Conservation (phyloP, 371 early-diverging fungal genomes). For the Gilbertella persicaria region DNA sequence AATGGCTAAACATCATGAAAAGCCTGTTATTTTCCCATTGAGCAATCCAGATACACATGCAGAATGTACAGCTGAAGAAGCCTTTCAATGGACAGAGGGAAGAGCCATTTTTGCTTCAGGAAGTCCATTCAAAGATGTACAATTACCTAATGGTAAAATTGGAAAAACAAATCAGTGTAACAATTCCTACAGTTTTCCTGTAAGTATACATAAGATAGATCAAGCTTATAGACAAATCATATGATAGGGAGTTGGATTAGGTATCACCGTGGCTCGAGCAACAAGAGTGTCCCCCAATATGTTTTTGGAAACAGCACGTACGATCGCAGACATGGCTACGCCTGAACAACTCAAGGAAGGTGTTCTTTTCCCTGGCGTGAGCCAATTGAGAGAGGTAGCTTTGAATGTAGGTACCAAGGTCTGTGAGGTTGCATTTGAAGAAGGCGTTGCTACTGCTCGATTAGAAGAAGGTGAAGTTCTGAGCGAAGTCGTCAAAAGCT, state of each 20-base stretch:
- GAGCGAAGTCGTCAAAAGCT: slow-evolving; percentile 46
- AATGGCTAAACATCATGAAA: slow-evolving; percentile 62
- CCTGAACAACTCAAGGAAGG: slow-evolving; percentile 60
- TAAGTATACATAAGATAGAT: too few species aligned
- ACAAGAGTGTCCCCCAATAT: slow-evolving; percentile 53
- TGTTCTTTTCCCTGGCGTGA: slow-evolving; percentile 57
- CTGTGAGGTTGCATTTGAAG: slow-evolving; percentile 63
- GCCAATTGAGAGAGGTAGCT: slow-evolving; percentile 51
- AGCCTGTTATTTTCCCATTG: slow-evolving; percentile 65
- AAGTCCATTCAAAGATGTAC: slow-evolving; percentile 57
- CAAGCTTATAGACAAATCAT: too few species aligned
- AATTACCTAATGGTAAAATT: slow-evolving; percentile 44
- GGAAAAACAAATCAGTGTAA: slow-evolving; percentile 63
- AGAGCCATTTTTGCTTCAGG: slow-evolving; percentile 68
- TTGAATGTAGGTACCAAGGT: slow-evolving; percentile 54
- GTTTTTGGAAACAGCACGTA: slow-evolving; percentile 62
- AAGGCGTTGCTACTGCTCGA: slow-evolving; percentile 50
- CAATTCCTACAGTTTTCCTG: slow-evolving; percentile 63
- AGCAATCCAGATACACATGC: slow-evolving; percentile 67
- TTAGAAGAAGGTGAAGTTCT: slow-evolving; percentile 49
- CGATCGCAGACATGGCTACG: slow-evolving; percentile 59
- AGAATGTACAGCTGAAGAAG: slow-evolving; percentile 68
- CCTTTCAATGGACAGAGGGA: slow-evolving; percentile 64
- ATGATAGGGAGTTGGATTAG: slow-evolving; percentile 61
- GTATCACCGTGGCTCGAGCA: slow-evolving; percentile 58